Conservation (phyloP, 805 yeast genomes). For the Ogataea zsoltii region DNA sequence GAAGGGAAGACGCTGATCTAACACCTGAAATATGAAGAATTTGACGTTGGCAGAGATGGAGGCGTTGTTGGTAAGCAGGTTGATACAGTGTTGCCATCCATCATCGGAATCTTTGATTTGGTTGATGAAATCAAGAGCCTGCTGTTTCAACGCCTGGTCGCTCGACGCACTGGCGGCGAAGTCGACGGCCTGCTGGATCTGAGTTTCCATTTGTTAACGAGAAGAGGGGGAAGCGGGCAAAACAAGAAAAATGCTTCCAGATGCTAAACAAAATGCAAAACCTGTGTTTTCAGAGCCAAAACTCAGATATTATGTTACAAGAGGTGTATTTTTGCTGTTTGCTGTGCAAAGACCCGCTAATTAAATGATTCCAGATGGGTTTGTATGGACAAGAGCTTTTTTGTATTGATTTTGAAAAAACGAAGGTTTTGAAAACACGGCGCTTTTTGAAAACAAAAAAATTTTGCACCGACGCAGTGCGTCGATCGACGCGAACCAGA, state of each 20-base stretch:
- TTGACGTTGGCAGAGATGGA: constrained; percentile 53
- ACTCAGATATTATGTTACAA: neutral
- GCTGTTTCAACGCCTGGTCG: constrained; percentile 60
- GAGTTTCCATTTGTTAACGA: constrained; percentile 40
- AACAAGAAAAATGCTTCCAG: constrained; percentile 5
- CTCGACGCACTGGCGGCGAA: constrained; percentile 74
- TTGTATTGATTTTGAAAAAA: neutral
- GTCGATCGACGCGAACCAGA: constrained; percentile 4
- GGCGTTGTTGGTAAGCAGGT: constrained; percentile 39
- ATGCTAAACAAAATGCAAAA: neutral
- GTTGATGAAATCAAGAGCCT: constrained; percentile 55
- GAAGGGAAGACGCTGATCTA: constrained; percentile 54
- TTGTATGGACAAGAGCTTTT: neutral
- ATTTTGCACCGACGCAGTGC: neutral
- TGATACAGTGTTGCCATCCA: constrained; percentile 57
- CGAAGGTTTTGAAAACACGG: constrained; percentile 1
- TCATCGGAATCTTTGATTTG: constrained; percentile 54
- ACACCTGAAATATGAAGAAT: constrained; percentile 70
- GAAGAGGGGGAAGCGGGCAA: constrained; percentile 6
- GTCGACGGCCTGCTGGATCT: constrained; percentile 85
- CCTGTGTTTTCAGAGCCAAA: neutral
- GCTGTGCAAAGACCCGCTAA: neutral
- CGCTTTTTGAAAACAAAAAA: constrained; percentile 1
- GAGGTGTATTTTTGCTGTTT: neutral
- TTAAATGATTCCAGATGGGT: neutral